phyloP scores from a whole-genome alignment of 257 asterid genomes.

The Solanum virginianum region DNA sequence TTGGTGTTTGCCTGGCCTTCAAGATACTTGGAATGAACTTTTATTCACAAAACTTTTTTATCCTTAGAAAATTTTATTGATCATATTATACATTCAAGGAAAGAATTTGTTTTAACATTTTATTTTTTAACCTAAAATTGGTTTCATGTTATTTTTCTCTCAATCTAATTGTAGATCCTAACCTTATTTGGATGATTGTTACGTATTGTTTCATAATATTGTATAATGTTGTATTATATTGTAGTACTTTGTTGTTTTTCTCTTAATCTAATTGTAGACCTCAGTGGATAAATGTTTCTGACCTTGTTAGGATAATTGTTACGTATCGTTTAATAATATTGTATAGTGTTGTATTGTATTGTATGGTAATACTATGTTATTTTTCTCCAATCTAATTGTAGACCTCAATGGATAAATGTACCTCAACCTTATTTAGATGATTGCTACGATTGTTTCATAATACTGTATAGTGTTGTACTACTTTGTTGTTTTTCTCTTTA shows the following conservation, averaged over 20 bases:
- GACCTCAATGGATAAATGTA: not conserved
- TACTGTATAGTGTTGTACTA: not conserved
- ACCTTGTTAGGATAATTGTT: not conserved
- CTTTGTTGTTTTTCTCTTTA: too few relatives aligned
- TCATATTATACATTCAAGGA: not conserved
- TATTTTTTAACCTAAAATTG: not conserved
- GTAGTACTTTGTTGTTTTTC: not conserved
- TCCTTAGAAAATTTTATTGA: not conserved
- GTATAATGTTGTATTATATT: not conserved
- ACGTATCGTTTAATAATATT: not conserved
- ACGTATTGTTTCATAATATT: not conserved
- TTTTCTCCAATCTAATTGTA: not conserved
- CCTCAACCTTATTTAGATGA: not conserved
- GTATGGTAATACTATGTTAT: not conserved
- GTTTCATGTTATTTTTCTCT: not conserved
- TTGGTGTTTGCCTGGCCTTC: constrained; percentile 59
- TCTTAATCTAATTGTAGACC: not conserved
- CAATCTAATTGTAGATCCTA: not conserved
- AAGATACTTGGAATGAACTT: constrained; percentile 1
- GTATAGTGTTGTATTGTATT: not conserved
- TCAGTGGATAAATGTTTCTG: not conserved
- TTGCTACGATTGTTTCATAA: not conserved
- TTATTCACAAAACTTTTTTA: not conserved
- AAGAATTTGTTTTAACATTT: not conserved
- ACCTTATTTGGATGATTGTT: not conserved